Percentiles rank a stretch among this genome's conserved stretches.
These are phyloP conservation scores for Ilex aquifolium DNA, from an alignment of 257 asterid genomes.

Conservation along the genomic window DNA sequence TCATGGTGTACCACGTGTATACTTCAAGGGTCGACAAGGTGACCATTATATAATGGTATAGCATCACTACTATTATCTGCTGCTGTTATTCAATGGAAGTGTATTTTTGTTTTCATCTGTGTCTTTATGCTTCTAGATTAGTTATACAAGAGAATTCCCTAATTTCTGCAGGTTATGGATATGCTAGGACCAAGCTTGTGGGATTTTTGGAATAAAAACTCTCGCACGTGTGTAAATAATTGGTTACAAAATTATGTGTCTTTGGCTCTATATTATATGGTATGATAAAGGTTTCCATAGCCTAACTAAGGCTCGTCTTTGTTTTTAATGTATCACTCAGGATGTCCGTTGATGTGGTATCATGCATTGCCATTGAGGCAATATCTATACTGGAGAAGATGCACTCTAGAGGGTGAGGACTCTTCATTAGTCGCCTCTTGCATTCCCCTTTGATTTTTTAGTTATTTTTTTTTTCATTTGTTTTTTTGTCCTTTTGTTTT, in stretches of 20 bases:
- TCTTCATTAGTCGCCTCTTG: background rate
- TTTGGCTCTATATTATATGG: too few species aligned
- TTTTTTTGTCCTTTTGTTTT: background rate
- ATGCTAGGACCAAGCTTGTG: slow-evolving; percentile 33
- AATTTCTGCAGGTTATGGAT: slow-evolving; percentile 75
- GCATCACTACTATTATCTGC: slow-evolving; percentile 1
- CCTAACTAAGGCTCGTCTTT: too few species aligned
- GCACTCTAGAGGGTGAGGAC: background rate
- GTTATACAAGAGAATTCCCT: slow-evolving; percentile 1
- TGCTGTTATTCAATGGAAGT: background rate
- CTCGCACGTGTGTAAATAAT: background rate
- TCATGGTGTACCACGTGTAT: slow-evolving; percentile 89
- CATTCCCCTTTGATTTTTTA: background rate
- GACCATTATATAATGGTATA: slow-evolving; percentile 78
- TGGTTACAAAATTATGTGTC: too few species aligned
- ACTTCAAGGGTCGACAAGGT: slow-evolving; percentile 77
- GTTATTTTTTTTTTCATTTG: background rate
- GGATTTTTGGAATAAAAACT: slow-evolving; percentile 1
- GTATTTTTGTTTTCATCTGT: background rate
- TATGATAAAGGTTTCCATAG: too few species aligned
- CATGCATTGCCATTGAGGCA: slow-evolving; percentile 1
- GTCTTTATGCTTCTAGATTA: background rate
- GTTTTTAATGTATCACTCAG: background rate
- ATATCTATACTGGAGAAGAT: slow-evolving; percentile 3
- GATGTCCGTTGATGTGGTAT: background rate